Evolutionary conservation across 2,329 filamentous ascomycete species (phyloP).

Genomic region (Claviceps sp.): DNA sequence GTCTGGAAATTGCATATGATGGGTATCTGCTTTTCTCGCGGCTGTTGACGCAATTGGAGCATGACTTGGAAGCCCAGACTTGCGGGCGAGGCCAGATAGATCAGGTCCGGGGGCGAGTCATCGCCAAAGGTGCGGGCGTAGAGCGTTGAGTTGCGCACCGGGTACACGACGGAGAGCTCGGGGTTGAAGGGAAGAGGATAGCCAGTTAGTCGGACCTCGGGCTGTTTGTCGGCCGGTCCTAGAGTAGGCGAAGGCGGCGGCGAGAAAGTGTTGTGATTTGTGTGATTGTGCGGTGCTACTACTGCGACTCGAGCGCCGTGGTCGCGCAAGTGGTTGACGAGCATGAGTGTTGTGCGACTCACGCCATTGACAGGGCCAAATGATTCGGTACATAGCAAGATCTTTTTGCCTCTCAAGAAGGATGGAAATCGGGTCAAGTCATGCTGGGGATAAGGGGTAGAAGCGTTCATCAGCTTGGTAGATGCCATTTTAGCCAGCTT

Average conservation of each 20-base stretch:
- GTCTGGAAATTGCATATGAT: constrained; percentile 61
- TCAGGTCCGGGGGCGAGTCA: constrained; percentile 42
- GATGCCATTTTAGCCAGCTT: constrained; percentile 8
- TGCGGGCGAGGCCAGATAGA: constrained; percentile 57
- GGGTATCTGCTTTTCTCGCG: constrained; percentile 37
- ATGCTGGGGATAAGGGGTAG: constrained; percentile 15
- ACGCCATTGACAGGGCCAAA: constrained; percentile 64
- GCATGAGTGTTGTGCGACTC: constrained; percentile 54
- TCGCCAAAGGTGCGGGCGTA: constrained; percentile 45
- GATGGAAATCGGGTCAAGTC: constrained; percentile 32
- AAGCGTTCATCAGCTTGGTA: constrained; percentile 2
- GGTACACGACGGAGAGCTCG: constrained; percentile 56
- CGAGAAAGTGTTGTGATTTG: constrained; percentile 39
- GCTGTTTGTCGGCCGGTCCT: constrained; percentile 18
- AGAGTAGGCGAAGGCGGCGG: constrained; percentile 24
- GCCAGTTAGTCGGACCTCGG: constrained; percentile 47
- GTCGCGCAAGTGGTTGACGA: constrained; percentile 52
- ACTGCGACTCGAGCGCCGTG: constrained; percentile 52
- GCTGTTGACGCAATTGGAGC: constrained; percentile 51
- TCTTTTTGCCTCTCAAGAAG: constrained; percentile 42
- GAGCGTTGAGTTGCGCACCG: constrained; percentile 49
- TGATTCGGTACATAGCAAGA: constrained; percentile 57
- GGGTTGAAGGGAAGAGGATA: constrained; percentile 60
- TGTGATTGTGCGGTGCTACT: constrained; percentile 48
- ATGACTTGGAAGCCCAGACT: constrained; percentile 59